Conservation (phyloP, 208 protist species). For the Leptomonas pyrrhocoris region DNA sequence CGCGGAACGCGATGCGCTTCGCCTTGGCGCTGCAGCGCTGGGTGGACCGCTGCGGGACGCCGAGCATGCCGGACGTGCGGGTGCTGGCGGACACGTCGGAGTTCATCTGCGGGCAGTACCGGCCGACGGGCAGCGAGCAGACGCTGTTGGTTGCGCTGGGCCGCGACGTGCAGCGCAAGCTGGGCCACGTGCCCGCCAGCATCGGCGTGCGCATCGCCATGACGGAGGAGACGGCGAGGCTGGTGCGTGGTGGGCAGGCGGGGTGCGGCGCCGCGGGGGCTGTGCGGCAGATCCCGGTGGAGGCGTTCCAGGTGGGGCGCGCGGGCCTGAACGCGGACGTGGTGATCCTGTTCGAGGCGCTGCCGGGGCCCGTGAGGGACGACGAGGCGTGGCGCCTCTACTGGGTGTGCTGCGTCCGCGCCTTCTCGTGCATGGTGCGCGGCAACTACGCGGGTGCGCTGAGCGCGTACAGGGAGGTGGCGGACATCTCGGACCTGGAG, state of each 20-base stretch:
- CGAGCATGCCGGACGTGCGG: conserved; percentile 14
- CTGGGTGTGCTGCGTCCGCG: conserved; percentile 24
- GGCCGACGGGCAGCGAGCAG: conserved; percentile 19
- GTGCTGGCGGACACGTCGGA: conserved; percentile 31
- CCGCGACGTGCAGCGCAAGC: conserved; percentile 31
- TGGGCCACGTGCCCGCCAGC: conserved; percentile 29
- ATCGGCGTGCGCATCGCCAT: conserved; percentile 35
- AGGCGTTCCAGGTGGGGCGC: not conserved
- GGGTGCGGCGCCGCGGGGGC: not conserved
- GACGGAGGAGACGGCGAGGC: conserved; percentile 47
- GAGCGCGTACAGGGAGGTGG: conserved; percentile 26
- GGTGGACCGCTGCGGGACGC: not conserved
- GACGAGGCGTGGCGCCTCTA: conserved; percentile 33
- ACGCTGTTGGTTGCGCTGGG: conserved; percentile 30
- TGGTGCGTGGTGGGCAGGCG: conserved; percentile 24
- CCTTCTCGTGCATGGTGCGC: conserved; percentile 44
- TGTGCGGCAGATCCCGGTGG: conserved; percentile 2
- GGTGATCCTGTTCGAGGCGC: conserved; percentile 37
- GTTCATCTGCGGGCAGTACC: conserved; percentile 23
- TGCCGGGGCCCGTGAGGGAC: conserved; percentile 17
- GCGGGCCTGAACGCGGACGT: conserved; percentile 19
- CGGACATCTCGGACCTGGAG: conserved; percentile 27
- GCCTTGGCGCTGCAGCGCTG: conserved; percentile 22
- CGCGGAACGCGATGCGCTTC: conserved; percentile 20
- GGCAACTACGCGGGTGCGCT: conserved; percentile 42